Evolutionary conservation across 1,284 basidiomycete genomes (phyloP), one percentile per base, ranked within the genome.

Genomic region (Papiliotrema fonsecae): DNA sequence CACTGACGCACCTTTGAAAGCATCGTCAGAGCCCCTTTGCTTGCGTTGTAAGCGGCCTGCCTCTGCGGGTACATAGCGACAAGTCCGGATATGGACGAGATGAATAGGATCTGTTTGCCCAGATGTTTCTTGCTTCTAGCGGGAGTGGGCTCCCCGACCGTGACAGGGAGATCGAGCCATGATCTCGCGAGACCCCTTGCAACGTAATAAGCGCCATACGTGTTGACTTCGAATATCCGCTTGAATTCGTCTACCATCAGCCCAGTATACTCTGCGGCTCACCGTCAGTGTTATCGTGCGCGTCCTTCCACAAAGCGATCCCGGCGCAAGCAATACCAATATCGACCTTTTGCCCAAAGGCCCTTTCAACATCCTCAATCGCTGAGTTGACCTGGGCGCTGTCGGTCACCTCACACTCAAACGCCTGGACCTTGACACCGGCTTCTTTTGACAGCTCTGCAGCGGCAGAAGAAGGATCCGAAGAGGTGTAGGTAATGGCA

Each of bases 21-120:
- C 70, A 72, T 73, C 2, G 70, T 72, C 38, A 73, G 45, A 0
- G 58, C 72, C 0, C 53, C 72, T 56, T 74, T 74, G 45, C 60
- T 63, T 3, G 67, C 69, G 40, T 74, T 75, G 54, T 75, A 75
- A 2, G 70, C 67, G 5, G 55, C 45, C 55, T 75, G 73, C 18
- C 50, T 47, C 50, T 75, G 73, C 2, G 73, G 73, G 5, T 41
- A 62, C 70, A 73, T 75, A 34, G 62, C 60, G 14, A 75, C 70
- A 18, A 72, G 37, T 1, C 59, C 72, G 0, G 64, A 67, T 51
- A 75, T 73, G 43, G 61, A 65, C 13, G 70, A 73, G 13, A 75
- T 61, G 51, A 72, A 68, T n/a, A 74, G 49, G 45, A 75, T 67
- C 54, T 67, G 60, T 54, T 75, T 75, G 45, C 56, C 54, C n/a